Percentiles rank a stretch among this genome's conserved stretches.
Evolutionary conservation across 2,329 filamentous ascomycete species (phyloP).

Genomic region (Monosporascus cannonballus): DNA sequence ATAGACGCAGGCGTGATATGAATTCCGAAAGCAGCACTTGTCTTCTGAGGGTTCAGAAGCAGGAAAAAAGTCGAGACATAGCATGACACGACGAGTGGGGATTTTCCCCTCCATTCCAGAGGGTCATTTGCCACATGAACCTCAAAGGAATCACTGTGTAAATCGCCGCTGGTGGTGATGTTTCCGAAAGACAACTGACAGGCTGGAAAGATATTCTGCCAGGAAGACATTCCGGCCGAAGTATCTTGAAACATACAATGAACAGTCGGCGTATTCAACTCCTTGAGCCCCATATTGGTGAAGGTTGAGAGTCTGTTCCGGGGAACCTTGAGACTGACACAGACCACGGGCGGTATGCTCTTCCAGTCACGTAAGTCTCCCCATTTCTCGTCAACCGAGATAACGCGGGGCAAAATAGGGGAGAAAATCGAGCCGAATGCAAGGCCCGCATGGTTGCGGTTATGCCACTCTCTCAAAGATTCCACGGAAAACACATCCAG

Average conservation of each 20-base stretch:
- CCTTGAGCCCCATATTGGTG: not conserved
- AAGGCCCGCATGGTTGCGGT: slow-evolving; percentile 13
- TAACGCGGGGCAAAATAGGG: slow-evolving; percentile 28
- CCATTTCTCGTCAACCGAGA: not conserved
- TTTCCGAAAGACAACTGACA: slow-evolving; percentile 37
- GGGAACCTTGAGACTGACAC: slow-evolving; percentile 13
- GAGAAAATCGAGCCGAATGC: not conserved
- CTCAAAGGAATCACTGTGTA: slow-evolving; percentile 22
- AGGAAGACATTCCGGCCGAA: not conserved
- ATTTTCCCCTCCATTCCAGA: slow-evolving; percentile 30
- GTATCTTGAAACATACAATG: slow-evolving; percentile 2
- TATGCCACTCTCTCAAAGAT: not conserved
- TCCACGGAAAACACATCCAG: slow-evolving; percentile 23
- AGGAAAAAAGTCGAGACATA: slow-evolving; percentile 30
- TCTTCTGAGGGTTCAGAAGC: slow-evolving; percentile 25
- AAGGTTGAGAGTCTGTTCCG: slow-evolving; percentile 5
- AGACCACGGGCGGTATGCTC: slow-evolving; percentile 11
- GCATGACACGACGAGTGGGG: slow-evolving; percentile 34
- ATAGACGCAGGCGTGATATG: slow-evolving; percentile 16
- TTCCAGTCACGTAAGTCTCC: slow-evolving; percentile 9
- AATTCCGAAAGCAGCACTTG: slow-evolving; percentile 26
- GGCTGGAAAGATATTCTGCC: slow-evolving; percentile 25
- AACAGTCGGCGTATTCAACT: slow-evolving; percentile 5
- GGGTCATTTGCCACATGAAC: slow-evolving; percentile 29
- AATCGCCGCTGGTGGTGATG: slow-evolving; percentile 17